Evolutionary conservation across 2,329 filamentous ascomycete species (phyloP).

Genomic region (Mariannaea elegans): DNA sequence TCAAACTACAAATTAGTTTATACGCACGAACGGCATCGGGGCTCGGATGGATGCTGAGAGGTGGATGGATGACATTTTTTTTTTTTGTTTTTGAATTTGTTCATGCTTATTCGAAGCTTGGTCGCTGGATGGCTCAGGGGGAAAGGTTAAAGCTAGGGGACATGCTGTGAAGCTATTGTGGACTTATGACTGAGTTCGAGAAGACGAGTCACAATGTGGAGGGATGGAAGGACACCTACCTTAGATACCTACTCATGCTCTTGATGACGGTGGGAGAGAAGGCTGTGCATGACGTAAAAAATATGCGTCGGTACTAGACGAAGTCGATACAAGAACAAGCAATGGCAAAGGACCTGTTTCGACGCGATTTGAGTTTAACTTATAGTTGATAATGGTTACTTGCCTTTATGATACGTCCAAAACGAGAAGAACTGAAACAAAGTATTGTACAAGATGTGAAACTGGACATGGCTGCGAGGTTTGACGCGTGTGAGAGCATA

Average conservation of each 20-base stretch:
- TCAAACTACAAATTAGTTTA: constrained; percentile 8
- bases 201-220: constrained; percentile 15
- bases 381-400: neutral
- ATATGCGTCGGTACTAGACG: constrained; percentile 9
- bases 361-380: neutral
- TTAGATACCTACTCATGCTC: constrained; percentile 33
- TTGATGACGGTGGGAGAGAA: constrained; percentile 25
- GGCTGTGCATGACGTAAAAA: constrained; percentile 23
- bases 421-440: too few species aligned
- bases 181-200: constrained; percentile 9
- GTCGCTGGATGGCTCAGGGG: neutral
- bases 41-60: neutral
- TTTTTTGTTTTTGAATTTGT: constrained; percentile 12
- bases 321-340: constrained; percentile 17
- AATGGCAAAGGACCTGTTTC: constrained; percentile 12
- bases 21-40: constrained; percentile 5
- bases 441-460: too few species aligned
- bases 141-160: neutral
- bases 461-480: too few species aligned
- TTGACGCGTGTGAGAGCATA: neutral
- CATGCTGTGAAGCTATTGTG: neutral
- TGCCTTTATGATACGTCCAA: too few species aligned
- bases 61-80: constrained; percentile 16
- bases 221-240: constrained; percentile 19
- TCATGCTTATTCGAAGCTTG: constrained; percentile 6